Percentiles rank a stretch among this genome's conserved stretches.
phyloP scores from a whole-genome alignment of 441 rosid species.

The Eruca vesicaria region DNA sequence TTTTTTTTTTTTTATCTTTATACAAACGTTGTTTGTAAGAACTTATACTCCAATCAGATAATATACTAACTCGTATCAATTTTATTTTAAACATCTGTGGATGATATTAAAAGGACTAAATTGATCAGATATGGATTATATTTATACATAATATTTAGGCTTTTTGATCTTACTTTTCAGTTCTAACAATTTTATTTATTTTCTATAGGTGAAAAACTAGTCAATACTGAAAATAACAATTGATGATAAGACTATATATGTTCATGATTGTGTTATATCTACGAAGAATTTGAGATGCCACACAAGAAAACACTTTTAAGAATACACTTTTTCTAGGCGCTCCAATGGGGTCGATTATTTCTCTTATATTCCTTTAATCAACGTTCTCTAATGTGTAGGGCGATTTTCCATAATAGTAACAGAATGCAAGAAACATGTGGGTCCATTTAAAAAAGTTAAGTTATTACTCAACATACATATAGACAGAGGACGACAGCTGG shows the following conservation, averaged over 20 bases:
- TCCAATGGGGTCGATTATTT: conserved; percentile 11
- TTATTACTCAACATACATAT: conserved; percentile 27
- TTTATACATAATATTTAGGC: not conserved
- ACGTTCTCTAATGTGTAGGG: not conserved
- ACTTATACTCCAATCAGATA: not conserved
- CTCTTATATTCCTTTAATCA: conserved; percentile 19
- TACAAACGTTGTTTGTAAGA: not conserved
- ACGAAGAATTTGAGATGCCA: conserved; percentile 4
- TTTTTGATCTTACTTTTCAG: not conserved
- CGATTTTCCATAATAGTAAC: conserved; percentile 25
- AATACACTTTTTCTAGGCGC: conserved; percentile 20
- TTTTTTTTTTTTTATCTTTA: not conserved
- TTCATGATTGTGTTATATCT: not conserved
- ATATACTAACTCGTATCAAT: not conserved
- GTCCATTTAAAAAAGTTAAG: conserved; percentile 30
- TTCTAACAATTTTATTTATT: not conserved
- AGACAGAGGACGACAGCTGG: conserved; percentile 37
- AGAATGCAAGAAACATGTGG: conserved; percentile 33
- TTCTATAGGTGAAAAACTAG: not conserved
- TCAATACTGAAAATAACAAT: not conserved
- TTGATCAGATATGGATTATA: not conserved
- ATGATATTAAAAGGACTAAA: not conserved
- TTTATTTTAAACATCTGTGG: not conserved
- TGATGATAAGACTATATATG: not conserved
- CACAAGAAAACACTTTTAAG: conserved; percentile 20